These are phyloP conservation scores for Pistacia vera DNA, from an alignment of 345 rosid species.

Conservation along the genomic window DNA sequence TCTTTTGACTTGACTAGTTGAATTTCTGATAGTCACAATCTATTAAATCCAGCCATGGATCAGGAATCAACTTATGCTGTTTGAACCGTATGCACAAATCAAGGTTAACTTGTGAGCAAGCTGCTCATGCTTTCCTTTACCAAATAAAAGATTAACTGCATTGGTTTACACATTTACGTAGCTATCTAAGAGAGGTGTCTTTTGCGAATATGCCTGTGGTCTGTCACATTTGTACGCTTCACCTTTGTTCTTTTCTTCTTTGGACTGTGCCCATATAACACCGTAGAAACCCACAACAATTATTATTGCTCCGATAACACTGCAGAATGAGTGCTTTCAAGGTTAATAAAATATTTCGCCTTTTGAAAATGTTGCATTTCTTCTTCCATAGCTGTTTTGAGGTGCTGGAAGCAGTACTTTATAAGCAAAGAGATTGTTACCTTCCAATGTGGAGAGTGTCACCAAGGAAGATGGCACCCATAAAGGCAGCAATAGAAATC, in stretches of 20 bases:
- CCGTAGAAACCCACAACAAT: conserved; percentile 59
- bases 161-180: conserved; percentile 13
- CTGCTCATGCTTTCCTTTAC: background rate
- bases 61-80: background rate
- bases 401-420: too few species aligned
- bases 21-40: background rate
- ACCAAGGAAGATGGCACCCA: conserved; percentile 49
- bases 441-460: conserved; percentile 53
- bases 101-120: background rate
- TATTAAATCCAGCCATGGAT: background rate
- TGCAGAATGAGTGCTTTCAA: conserved; percentile 20
- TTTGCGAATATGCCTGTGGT: conserved; percentile 6
- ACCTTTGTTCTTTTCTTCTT: conserved; percentile 33
- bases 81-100: too few species aligned
- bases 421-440: conserved; percentile 20
- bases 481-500: conserved; percentile 51
- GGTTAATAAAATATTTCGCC: background rate
- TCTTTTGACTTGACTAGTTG: too few species aligned
- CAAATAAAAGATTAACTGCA: background rate
- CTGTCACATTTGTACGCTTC: background rate
- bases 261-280: conserved; percentile 50
- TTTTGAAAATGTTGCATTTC: background rate
- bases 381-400: background rate
- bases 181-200: conserved; percentile 32
- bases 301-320: conserved; percentile 45